Percentiles rank a stretch among this genome's conserved stretches.
These are phyloP conservation scores for Fonsecaea monophora DNA, from an alignment of 2,329 filamentous ascomycete species.

Conservation along the genomic window DNA sequence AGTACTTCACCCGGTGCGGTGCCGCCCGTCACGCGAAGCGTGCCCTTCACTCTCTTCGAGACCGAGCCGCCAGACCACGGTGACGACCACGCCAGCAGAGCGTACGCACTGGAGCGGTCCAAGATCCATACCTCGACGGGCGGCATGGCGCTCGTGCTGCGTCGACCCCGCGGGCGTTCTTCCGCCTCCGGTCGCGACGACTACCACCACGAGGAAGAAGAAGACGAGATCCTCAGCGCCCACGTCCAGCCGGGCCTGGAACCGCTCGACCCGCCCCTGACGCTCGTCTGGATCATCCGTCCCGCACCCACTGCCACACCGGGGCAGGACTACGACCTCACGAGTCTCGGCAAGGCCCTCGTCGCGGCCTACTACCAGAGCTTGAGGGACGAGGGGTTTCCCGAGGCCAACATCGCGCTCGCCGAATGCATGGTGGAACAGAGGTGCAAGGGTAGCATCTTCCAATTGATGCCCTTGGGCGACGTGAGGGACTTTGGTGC, in stretches of 20 bases:
- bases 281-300: conserved; percentile 37
- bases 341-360: conserved; percentile 25
- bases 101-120: conserved; percentile 30
- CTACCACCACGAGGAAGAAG: neutral
- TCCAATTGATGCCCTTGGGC: conserved; percentile 30
- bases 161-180: neutral
- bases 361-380: conserved; percentile 38
- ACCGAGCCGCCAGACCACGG: conserved; percentile 37
- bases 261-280: conserved; percentile 32
- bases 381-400: conserved; percentile 39
- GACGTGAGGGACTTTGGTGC: conserved; percentile 29
- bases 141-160: conserved; percentile 36
- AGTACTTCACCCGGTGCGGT: neutral
- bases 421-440: conserved; percentile 35
- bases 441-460: conserved; percentile 27
- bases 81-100: conserved; percentile 28
- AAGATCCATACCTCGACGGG: conserved; percentile 37
- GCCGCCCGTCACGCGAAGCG: conserved; percentile 10
- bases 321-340: conserved; percentile 25
- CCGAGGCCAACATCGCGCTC: conserved; percentile 34
- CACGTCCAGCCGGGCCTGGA: conserved; percentile 39
- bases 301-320: conserved; percentile 29
- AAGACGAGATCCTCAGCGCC: conserved; percentile 28
- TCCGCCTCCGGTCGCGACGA: neutral
- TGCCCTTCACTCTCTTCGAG: conserved; percentile 39